Evolutionary conservation across 257 asterid genomes (phyloP).

Genomic region (Orobanche coerulescens): DNA sequence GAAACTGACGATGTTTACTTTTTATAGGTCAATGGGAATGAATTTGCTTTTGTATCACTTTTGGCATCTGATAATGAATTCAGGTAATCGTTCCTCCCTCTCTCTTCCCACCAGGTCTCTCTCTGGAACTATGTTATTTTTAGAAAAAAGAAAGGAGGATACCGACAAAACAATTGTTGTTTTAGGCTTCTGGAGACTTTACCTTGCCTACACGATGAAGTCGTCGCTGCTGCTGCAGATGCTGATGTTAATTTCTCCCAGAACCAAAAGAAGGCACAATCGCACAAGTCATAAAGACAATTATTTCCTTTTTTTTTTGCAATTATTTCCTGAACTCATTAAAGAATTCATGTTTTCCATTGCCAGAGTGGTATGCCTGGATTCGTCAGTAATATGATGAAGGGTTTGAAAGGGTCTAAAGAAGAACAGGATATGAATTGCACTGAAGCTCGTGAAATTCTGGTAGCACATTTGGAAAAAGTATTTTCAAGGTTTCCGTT

Average conservation of each 20-base stretch:
- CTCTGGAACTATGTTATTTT: neutral
- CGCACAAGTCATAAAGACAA: conserved; percentile 38
- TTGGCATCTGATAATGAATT: conserved; percentile 64
- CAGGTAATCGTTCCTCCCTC: conserved; percentile 39
- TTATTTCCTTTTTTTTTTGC: neutral
- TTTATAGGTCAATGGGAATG: conserved; percentile 71
- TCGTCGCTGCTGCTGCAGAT: conserved; percentile 56
- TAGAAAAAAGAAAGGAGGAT: neutral
- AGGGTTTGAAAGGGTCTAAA: conserved; percentile 74
- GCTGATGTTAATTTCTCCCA: conserved; percentile 40
- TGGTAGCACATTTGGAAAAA: conserved; percentile 56
- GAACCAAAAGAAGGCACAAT: conserved; percentile 55
- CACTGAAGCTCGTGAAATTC: conserved; percentile 42
- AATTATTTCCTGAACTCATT: conserved; percentile 13
- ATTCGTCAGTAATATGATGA: conserved; percentile 59
- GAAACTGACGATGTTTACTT: conserved; percentile 17
- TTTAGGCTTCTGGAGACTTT: conserved; percentile 49
- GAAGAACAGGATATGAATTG: conserved; percentile 33
- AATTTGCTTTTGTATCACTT: conserved; percentile 70
- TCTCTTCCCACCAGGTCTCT: neutral
- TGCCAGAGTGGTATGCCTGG: conserved; percentile 49
- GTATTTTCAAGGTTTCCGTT: conserved; percentile 86
- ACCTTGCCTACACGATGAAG: conserved; percentile 73
- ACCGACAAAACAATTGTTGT: conserved; percentile 24
- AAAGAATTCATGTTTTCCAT: conserved; percentile 22